These are phyloP conservation scores for Mytilinidion resinicola DNA, from an alignment of 495 filamentous ascomycete species.

Conservation along the genomic window DNA sequence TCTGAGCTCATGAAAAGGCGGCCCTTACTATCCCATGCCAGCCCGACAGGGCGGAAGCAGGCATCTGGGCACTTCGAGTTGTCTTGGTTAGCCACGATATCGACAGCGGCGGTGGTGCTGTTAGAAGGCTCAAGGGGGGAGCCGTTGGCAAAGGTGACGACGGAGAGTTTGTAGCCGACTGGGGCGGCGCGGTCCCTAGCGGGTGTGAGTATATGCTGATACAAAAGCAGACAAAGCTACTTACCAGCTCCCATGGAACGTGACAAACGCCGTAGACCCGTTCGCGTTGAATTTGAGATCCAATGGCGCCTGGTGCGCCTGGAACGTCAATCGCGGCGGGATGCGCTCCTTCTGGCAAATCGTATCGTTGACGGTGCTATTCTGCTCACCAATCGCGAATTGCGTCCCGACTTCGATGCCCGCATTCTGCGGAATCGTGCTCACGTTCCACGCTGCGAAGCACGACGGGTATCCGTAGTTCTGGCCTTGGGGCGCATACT, in stretches of 20 bases:
- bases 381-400: constrained; percentile 40
- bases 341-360: constrained; percentile 25
- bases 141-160: constrained; percentile 43
- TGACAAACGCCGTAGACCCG: constrained; percentile 37
- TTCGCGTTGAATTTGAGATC: constrained; percentile 37
- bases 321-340: constrained; percentile 33
- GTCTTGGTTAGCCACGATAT: constrained; percentile 44
- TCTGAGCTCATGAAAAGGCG: constrained; percentile 47
- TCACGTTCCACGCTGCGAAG: constrained; percentile 55
- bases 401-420: constrained; percentile 45
- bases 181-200: constrained; percentile 40
- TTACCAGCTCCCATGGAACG: constrained; percentile 41
- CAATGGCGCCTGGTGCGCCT: constrained; percentile 38
- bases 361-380: constrained; percentile 34
- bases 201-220: not conserved
- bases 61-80: constrained; percentile 33
- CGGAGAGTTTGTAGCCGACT: constrained; percentile 45
- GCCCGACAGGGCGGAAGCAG: constrained; percentile 48
- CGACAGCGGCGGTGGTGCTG: constrained; percentile 39
- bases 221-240: constrained; percentile 5
- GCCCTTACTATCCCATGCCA: constrained; percentile 44
- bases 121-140: constrained; percentile 38
- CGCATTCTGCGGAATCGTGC: constrained; percentile 43
- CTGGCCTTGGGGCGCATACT: constrained; percentile 36
- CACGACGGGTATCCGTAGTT: constrained; percentile 70